phyloP scores from a whole-genome alignment of 805 yeast genomes.

The Saccharomycopsis capsularis region DNA sequence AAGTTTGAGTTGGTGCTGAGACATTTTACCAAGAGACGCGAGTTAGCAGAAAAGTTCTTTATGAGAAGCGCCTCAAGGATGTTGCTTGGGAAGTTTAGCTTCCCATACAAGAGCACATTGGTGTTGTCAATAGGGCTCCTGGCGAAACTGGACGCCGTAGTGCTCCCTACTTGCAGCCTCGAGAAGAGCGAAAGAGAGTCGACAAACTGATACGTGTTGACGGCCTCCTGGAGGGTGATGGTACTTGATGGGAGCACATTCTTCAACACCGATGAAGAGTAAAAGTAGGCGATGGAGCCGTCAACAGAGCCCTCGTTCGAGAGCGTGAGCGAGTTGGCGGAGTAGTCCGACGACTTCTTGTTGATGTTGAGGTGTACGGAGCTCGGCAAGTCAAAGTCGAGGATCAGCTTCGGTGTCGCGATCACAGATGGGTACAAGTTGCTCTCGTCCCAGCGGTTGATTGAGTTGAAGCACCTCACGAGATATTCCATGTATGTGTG shows the following conservation, averaged over 20 bases:
- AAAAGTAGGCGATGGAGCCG: slow-evolving; percentile 80
- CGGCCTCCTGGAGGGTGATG: slow-evolving; percentile 56
- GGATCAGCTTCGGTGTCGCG: slow-evolving; percentile 57
- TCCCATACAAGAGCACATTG: slow-evolving; percentile 59
- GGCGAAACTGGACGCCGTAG: not conserved
- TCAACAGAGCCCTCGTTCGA: slow-evolving; percentile 57
- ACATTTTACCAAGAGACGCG: slow-evolving; percentile 68
- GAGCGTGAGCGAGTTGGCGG: slow-evolving; percentile 67
- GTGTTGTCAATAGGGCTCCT: slow-evolving; percentile 9
- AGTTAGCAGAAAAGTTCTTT: slow-evolving; percentile 47
- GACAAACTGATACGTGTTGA: slow-evolving; percentile 59
- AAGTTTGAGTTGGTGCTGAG: slow-evolving; percentile 51
- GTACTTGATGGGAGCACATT: slow-evolving; percentile 42
- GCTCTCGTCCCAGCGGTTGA: slow-evolving; percentile 75
- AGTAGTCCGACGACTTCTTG: slow-evolving; percentile 58
- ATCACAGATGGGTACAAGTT: slow-evolving; percentile 70
- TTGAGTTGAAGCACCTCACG: slow-evolving; percentile 57
- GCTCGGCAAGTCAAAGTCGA: slow-evolving; percentile 67
- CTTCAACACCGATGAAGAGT: slow-evolving; percentile 54
- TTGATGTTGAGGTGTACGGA: slow-evolving; percentile 62
- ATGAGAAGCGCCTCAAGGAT: slow-evolving; percentile 83
- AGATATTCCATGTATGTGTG: slow-evolving; percentile 73
- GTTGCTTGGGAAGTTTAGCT: slow-evolving; percentile 82
- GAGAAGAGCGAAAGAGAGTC: slow-evolving; percentile 34
- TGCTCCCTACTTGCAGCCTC: slow-evolving; percentile 9